These are phyloP conservation scores for Carex myosuroides DNA, from an alignment of 176 grass and related monocot species.

Conservation along the genomic window DNA sequence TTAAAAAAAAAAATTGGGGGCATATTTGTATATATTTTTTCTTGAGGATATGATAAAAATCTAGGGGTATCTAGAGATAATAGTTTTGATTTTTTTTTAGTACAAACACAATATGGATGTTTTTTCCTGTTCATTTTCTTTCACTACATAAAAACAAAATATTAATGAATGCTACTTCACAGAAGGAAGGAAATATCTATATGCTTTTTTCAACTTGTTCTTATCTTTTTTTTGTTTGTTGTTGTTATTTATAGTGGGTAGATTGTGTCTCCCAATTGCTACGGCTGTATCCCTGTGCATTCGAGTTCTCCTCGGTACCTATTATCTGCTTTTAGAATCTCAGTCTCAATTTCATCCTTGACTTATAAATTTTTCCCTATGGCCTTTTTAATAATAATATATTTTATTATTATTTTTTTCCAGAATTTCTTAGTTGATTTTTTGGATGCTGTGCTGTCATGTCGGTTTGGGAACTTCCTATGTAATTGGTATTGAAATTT, in stretches of 20 bases:
- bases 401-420: conserved; percentile 22
- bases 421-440: conserved; percentile 96
- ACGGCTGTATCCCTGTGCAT: conserved; percentile 87
- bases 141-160: conserved; percentile 1
- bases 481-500: conserved; percentile 72
- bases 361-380: background rate
- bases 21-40: too few species aligned
- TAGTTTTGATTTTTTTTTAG: background rate
- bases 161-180: background rate
- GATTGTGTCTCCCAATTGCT: conserved; percentile 89
- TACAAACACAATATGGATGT: background rate
- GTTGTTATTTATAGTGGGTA: conserved; percentile 62
- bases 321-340: conserved; percentile 26
- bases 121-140: background rate
- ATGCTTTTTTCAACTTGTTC: conserved; percentile 7
- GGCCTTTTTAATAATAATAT: background rate
- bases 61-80: background rate
- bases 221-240: conserved; percentile 10
- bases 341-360: background rate
- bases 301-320: conserved; percentile 94
- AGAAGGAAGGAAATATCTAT: background rate
- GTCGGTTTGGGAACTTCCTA: conserved; percentile 87
- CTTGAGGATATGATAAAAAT: too few species aligned
- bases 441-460: conserved; percentile 88
- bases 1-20: too few species aligned